Conservation (phyloP, 345 rosid genomes). For the Gossypium ekmanianum region DNA sequence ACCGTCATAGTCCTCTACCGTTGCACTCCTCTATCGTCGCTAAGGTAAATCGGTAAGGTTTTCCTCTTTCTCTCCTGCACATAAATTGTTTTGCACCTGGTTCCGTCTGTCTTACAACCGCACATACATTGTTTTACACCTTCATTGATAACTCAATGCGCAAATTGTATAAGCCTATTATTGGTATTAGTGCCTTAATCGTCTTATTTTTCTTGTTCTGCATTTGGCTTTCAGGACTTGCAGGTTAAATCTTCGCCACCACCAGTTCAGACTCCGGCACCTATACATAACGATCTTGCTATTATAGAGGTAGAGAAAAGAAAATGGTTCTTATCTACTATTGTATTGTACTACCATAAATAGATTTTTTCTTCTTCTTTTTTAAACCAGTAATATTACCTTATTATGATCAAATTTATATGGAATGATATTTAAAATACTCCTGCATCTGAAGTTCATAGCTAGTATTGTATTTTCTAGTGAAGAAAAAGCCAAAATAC, state of each 20-base stretch:
- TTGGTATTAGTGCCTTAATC: neutral
- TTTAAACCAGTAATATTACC: too few relatives aligned
- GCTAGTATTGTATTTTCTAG: neutral
- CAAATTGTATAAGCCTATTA: neutral
- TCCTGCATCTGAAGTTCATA: neutral
- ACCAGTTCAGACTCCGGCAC: conserved; percentile 24
- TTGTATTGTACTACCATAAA: neutral
- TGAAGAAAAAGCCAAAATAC: neutral
- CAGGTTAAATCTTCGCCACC: conserved; percentile 41
- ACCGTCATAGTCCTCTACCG: too few relatives aligned
- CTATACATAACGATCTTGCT: conserved; percentile 36
- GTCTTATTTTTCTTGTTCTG: neutral
- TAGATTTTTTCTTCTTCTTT: neutral
- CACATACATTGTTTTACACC: too few relatives aligned
- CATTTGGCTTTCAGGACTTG: conserved; percentile 33
- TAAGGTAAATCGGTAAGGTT: too few relatives aligned
- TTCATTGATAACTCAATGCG: too few relatives aligned
- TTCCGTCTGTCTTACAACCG: too few relatives aligned
- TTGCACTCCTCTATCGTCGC: too few relatives aligned
- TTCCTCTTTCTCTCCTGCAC: too few relatives aligned
- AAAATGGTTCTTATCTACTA: neutral
- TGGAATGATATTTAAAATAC: neutral
- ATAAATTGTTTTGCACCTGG: too few relatives aligned
- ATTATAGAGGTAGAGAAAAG: conserved; percentile 35
- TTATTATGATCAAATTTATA: neutral